These are phyloP conservation scores for Striga hermonthica DNA, from an alignment of 305 asterid genomes.

Conservation along the genomic window DNA sequence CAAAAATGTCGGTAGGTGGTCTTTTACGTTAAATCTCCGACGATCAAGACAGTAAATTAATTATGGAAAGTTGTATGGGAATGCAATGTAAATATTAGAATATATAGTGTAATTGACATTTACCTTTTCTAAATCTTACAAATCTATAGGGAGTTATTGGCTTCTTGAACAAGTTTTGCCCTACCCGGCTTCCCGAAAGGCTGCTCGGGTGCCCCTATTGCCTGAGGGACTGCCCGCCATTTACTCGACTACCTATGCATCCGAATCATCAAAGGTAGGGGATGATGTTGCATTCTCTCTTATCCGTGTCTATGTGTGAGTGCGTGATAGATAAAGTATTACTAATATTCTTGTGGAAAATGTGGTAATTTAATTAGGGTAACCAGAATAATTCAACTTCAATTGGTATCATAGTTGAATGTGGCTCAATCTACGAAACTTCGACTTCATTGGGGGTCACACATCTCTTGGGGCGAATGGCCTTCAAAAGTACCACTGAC, in stretches of 20 bases:
- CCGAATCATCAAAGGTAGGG: slow-evolving; percentile 73
- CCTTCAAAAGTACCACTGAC: slow-evolving; percentile 83
- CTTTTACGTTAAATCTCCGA: not conserved
- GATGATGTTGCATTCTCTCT: slow-evolving; percentile 12
- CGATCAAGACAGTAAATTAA: no score
- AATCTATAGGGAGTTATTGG: no score
- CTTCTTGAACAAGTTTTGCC: no score
- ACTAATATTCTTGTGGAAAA: not conserved
- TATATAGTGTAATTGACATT: no score
- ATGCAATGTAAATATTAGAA: no score
- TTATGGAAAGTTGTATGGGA: no score
- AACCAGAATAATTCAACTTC: slow-evolving; percentile 79
- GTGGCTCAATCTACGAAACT: slow-evolving; percentile 82
- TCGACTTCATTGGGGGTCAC: slow-evolving; percentile 77
- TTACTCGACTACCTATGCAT: slow-evolving; percentile 33
- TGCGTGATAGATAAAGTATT: no score
- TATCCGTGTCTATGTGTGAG: not conserved
- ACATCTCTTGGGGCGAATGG: slow-evolving; percentile 91
- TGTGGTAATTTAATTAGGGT: slow-evolving; percentile 24
- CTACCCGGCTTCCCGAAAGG: no score
- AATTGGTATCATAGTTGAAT: slow-evolving; percentile 79
- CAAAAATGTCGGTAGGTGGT: no score
- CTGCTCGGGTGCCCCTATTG: no score
- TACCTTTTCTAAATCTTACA: no score
- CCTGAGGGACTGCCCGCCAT: no score